phyloP scores from a whole-genome alignment of 257 asterid species.

The Solanum sejunctum region DNA sequence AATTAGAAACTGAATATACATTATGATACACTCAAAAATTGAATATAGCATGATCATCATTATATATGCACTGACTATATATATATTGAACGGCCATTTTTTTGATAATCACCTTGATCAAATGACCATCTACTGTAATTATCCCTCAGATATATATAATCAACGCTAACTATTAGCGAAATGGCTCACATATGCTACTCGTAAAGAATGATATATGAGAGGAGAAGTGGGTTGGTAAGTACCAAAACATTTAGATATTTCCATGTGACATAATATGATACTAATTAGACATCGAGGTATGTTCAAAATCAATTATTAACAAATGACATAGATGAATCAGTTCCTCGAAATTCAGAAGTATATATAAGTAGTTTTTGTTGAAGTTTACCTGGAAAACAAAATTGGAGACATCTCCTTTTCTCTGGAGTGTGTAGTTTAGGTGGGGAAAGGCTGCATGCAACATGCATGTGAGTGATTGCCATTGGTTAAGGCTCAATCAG shows the following conservation, averaged over 20 bases:
- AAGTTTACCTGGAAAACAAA: conserved; percentile 28
- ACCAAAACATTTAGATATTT: not conserved
- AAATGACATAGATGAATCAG: no score
- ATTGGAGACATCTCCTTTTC: conserved; percentile 33
- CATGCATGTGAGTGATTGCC: conserved; percentile 81
- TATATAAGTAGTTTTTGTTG: not conserved
- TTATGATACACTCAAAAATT: no score
- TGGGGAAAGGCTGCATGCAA: conserved; percentile 41
- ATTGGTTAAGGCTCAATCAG: conserved; percentile 67
- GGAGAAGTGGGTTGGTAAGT: not conserved
- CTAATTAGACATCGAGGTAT: not conserved
- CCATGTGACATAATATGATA: not conserved
- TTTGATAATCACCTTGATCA: no score
- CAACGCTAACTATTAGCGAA: not conserved
- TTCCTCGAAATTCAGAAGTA: not conserved
- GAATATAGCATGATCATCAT: no score
- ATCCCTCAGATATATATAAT: no score
- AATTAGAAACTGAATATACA: no score
- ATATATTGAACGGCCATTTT: no score
- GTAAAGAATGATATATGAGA: not conserved
- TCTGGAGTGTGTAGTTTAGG: conserved; percentile 22
- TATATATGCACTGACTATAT: no score
- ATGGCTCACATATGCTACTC: not conserved
- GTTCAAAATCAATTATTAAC: not conserved
- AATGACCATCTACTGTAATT: no score